A percentile compares a stretch with the other conserved stretches of the same genome.
phyloP scores from a whole-genome alignment of 805 yeast species.

The Priceomyces fermenticarens region DNA sequence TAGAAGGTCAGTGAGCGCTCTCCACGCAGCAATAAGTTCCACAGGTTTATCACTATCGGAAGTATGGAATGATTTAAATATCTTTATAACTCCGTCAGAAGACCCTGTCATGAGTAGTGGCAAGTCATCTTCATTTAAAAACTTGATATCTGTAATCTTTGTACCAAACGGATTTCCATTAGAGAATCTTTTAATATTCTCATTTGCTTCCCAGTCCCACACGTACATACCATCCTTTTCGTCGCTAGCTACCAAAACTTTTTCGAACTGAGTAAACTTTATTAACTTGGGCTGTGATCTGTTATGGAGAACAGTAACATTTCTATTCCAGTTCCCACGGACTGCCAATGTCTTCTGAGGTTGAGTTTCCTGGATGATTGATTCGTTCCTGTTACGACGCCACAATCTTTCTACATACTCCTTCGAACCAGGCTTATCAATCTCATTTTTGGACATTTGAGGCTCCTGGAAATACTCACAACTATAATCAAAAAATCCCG shows the following conservation, averaged over 20 bases:
- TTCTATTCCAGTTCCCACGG: slow-evolving; percentile 80
- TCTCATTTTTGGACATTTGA: slow-evolving; percentile 79
- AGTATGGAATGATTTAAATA: slow-evolving; percentile 74
- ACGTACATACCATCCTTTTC: slow-evolving; percentile 79
- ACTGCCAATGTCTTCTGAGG: slow-evolving; percentile 81
- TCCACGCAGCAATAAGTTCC: slow-evolving; percentile 81
- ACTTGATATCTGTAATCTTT: slow-evolving; percentile 78
- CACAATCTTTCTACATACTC: slow-evolving; percentile 79
- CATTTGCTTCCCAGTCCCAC: slow-evolving; percentile 79
- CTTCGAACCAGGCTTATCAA: slow-evolving; percentile 89
- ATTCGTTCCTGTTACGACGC: slow-evolving; percentile 88
- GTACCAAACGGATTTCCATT: slow-evolving; percentile 88
- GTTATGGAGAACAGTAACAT: slow-evolving; percentile 58
- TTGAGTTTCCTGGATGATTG: slow-evolving; percentile 84
- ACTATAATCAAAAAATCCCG: slow-evolving; percentile 69
- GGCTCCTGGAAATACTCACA: slow-evolving; percentile 96
- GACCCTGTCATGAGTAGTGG: slow-evolving; percentile 86
- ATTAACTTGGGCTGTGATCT: slow-evolving; percentile 76
- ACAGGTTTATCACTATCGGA: slow-evolving; percentile 28
- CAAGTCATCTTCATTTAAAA: slow-evolving; percentile 88
- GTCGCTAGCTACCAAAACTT: slow-evolving; percentile 73
- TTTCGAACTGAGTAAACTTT: slow-evolving; percentile 87
- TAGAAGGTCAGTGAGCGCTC: slow-evolving; percentile 83
- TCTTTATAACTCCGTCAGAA: slow-evolving; percentile 89
- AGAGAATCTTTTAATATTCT: slow-evolving; percentile 64